Percentiles rank a stretch among this genome's conserved stretches.
Conservation (phyloP, 1,284 basidiomycete genomes). For the Tylopilus sp. region DNA sequence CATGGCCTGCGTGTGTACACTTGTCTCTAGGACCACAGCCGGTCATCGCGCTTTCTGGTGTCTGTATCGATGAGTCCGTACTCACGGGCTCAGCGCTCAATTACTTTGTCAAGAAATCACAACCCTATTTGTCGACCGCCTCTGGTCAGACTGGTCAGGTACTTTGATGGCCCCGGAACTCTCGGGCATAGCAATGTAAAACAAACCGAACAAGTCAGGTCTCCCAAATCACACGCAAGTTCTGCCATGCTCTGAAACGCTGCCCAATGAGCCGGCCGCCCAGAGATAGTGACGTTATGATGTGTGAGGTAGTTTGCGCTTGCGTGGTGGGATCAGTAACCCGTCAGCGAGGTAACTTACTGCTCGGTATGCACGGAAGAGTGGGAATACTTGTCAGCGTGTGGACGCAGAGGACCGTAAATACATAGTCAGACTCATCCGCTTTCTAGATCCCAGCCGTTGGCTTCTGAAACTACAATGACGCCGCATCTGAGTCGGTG, state of each 20-base stretch:
- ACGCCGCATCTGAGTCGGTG: not conserved
- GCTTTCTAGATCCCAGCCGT: not conserved
- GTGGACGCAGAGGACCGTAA: not conserved
- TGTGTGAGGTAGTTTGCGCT: not conserved
- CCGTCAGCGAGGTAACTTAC: constrained; percentile 9
- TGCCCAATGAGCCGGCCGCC: not conserved
- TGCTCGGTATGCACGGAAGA: not conserved
- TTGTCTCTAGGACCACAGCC: constrained; percentile 10
- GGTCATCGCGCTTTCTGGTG: constrained; percentile 1
- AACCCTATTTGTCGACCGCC: not conserved
- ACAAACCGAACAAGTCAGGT: not conserved
- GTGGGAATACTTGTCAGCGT: not conserved
- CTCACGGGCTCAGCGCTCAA: not conserved
- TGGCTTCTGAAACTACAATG: not conserved
- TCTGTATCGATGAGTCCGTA: not conserved
- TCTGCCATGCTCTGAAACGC: not conserved
- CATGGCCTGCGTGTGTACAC: not conserved
- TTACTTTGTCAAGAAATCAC: not conserved
- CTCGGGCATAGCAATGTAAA: not conserved
- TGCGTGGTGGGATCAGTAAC: constrained; percentile 12
- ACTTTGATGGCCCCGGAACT: not conserved
- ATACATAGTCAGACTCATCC: not conserved
- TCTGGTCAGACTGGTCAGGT: not conserved
- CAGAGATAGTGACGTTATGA: constrained; percentile 15
- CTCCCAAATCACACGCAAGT: not conserved